Evolutionary conservation across 352 stramenopile species (phyloP).

Genomic region (Globisporangium apiculatum): DNA sequence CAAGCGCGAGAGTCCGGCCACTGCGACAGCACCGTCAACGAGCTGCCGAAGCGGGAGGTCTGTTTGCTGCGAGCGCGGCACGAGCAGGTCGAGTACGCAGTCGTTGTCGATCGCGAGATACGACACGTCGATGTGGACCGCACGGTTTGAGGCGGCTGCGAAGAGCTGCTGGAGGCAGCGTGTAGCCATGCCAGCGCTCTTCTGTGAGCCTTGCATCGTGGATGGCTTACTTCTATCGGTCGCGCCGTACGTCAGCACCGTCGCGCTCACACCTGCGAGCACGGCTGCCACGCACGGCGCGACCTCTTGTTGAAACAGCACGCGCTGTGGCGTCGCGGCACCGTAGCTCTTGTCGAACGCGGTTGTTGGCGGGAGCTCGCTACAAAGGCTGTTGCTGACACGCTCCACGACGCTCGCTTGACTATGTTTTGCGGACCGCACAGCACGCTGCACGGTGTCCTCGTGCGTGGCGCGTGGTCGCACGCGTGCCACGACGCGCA

Average conservation of each 20-base stretch:
- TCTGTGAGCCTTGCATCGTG: constrained; percentile 53
- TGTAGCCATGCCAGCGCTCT: constrained; percentile 42
- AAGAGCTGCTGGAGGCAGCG: constrained; percentile 41
- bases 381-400: constrained; percentile 13
- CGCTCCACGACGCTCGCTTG: constrained; percentile 7
- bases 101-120: constrained; percentile 91
- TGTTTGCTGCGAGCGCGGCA: background rate
- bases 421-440: constrained; percentile 11
- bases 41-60: background rate
- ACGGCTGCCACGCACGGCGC: constrained; percentile 23
- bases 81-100: constrained; percentile 25
- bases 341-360: constrained; percentile 42
- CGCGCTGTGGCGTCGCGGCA: constrained; percentile 21
- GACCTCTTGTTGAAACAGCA: constrained; percentile 37
- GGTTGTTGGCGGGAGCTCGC: constrained; percentile 11
- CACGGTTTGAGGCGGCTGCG: constrained; percentile 12
- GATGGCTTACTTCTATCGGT: constrained; percentile 62
- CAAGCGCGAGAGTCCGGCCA: background rate
- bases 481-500: constrained; percentile 38
- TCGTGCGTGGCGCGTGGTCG: constrained; percentile 25
- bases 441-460: constrained; percentile 13
- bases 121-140: constrained; percentile 30
- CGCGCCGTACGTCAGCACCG: constrained; percentile 52
- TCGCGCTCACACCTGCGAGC: constrained; percentile 38
- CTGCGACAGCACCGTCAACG: background rate